Evolutionary conservation across 1,139 yeast species (phyloP).

Genomic region (Wickerhamomyces sp.): DNA sequence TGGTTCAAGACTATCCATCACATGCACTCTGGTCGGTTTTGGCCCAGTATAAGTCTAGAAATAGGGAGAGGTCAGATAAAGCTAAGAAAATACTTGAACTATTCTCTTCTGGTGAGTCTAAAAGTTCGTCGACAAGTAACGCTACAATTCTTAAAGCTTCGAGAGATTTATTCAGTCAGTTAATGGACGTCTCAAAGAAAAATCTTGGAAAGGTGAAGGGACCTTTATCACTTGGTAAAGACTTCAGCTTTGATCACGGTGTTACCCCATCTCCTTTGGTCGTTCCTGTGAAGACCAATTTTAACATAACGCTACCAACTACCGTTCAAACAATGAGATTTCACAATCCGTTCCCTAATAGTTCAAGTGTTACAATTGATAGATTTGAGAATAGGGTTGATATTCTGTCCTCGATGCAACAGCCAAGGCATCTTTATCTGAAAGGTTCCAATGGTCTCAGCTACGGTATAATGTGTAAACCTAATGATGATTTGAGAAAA

Average conservation of each 20-base stretch:
- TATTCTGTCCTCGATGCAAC: constrained; percentile 77
- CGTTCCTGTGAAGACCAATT: constrained; percentile 74
- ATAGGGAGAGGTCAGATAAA: constrained; percentile 48
- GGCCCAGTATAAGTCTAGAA: constrained; percentile 70
- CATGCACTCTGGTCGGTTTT: constrained; percentile 85
- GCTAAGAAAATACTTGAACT: constrained; percentile 43
- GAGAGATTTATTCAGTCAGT: constrained; percentile 26
- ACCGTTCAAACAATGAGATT: constrained; percentile 38
- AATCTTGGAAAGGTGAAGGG: constrained; percentile 27
- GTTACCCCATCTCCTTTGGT: constrained; percentile 63
- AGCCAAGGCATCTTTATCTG: constrained; percentile 75
- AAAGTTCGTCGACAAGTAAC: constrained; percentile 11
- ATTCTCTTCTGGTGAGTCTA: constrained; percentile 15
- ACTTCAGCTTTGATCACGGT: constrained; percentile 44
- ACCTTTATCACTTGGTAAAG: constrained; percentile 36
- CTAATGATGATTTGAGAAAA: constrained; percentile 87
- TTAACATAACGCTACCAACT: constrained; percentile 63
- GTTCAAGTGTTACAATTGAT: constrained; percentile 48
- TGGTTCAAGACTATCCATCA: constrained; percentile 66
- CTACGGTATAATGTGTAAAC: constrained; percentile 77
- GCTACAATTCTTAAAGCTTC: constrained; percentile 21
- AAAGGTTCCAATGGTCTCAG: constrained; percentile 72
- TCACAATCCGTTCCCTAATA: constrained; percentile 50
- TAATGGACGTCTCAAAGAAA: constrained; percentile 30
- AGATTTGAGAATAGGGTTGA: constrained; percentile 60